Evolutionary conservation across 1,284 basidiomycete species (phyloP).

Genomic region (Xerocomus amazonicus): DNA sequence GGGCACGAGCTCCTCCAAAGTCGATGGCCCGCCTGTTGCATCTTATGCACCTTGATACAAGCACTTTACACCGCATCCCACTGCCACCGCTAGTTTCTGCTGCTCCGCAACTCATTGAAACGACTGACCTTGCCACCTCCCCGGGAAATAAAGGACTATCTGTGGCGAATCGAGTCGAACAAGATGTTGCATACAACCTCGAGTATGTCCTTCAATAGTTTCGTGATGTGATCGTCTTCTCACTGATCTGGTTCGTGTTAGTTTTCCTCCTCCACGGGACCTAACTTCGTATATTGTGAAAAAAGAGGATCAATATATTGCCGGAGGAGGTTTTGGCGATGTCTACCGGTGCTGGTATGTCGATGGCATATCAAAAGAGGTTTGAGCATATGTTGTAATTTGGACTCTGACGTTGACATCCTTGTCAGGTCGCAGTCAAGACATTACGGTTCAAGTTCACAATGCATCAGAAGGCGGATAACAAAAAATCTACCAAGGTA

Average conservation of each 20-base stretch:
- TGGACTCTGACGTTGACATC: neutral
- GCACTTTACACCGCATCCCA: too few relatives aligned
- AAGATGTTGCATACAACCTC: neutral
- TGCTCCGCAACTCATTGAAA: too few relatives aligned
- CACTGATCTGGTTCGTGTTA: neutral
- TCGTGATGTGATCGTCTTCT: neutral
- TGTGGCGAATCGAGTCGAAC: neutral
- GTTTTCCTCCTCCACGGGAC: neutral
- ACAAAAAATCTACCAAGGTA: neutral
- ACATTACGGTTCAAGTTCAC: neutral
- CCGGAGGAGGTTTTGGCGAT: constrained; percentile 7
- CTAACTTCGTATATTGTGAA: neutral
- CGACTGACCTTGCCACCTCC: too few relatives aligned
- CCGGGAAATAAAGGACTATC: too few relatives aligned
- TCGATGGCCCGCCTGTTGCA: too few relatives aligned
- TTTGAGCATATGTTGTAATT: neutral
- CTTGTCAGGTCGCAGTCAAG: constrained; percentile 21
- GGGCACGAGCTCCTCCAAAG: too few relatives aligned
- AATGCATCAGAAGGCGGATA: neutral
- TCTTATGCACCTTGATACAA: too few relatives aligned
- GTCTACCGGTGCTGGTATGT: constrained; percentile 5
- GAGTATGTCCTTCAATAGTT: neutral
- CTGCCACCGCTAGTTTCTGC: too few relatives aligned
- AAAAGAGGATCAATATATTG: neutral
- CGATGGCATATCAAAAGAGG: neutral